Percentiles rank a stretch among this genome's conserved stretches.
Evolutionary conservation across 331 rosid genomes (phyloP).

Genomic region (Quercus tomentella): DNA sequence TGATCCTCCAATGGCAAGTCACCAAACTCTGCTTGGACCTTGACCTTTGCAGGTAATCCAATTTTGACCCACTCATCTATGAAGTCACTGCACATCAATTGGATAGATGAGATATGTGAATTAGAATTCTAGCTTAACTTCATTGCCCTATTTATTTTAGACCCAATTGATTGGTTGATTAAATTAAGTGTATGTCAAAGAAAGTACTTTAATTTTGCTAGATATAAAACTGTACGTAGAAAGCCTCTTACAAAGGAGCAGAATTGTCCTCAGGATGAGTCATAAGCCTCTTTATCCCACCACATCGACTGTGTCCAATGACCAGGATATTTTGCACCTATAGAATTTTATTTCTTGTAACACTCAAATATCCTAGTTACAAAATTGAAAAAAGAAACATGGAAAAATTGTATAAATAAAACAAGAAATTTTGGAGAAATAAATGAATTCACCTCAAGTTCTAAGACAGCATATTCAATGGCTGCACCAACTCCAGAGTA

Average conservation of each 20-base stretch:
- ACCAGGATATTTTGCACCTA: conserved; percentile 60
- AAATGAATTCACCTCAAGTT: conserved; percentile 29
- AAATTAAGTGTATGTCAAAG: no score
- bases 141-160: background rate
- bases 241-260: conserved; percentile 44
- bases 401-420: background rate
- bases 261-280: conserved; percentile 45
- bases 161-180: no score
- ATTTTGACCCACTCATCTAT: conserved; percentile 63
- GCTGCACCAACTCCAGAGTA: conserved; percentile 55
- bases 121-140: background rate
- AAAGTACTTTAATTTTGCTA: background rate
- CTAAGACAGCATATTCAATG: conserved; percentile 56
- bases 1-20: background rate
- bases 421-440: background rate
- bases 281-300: conserved; percentile 69
- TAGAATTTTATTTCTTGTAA: background rate
- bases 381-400: background rate
- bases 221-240: background rate
- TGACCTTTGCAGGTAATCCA: conserved; percentile 35
- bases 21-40: conserved; percentile 19
- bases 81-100: conserved; percentile 47
- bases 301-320: conserved; percentile 66
- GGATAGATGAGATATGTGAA: background rate
- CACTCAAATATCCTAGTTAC: background rate